These are phyloP conservation scores for Leishmania mexicana DNA, from an alignment of 208 protist genomes.

Conservation along the genomic window DNA sequence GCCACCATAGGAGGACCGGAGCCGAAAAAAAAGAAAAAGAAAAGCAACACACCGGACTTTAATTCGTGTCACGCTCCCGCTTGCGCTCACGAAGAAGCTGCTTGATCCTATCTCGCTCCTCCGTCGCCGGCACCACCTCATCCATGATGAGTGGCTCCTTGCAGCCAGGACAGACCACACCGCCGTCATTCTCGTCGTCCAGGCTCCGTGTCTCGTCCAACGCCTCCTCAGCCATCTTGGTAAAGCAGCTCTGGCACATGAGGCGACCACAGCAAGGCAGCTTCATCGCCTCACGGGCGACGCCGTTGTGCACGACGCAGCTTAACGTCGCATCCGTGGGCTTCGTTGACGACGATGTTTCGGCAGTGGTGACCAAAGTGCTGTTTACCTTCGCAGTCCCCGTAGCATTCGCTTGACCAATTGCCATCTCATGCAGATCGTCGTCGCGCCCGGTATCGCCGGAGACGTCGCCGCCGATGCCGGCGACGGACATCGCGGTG, in stretches of 20 bases:
- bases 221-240: slow-evolving; percentile 52
- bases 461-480: background rate
- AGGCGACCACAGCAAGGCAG: slow-evolving; percentile 66
- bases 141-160: slow-evolving; percentile 70
- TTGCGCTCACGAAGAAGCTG: slow-evolving; percentile 23
- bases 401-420: background rate
- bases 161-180: slow-evolving; percentile 67
- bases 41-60: background rate
- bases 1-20: background rate
- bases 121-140: slow-evolving; percentile 56
- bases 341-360: background rate
- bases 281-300: slow-evolving; percentile 73
- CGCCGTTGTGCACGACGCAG: slow-evolving; percentile 56
- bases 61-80: slow-evolving; percentile 15
- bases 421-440: background rate
- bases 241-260: slow-evolving; percentile 73
- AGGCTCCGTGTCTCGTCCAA: slow-evolving; percentile 37
- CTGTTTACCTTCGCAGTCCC: background rate
- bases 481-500: slow-evolving; percentile 34
- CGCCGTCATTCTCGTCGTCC: slow-evolving; percentile 35
- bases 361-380: background rate
- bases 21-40: background rate
- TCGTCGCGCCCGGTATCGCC: background rate
- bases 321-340: background rate
- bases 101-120: slow-evolving; percentile 65